Percentiles rank a stretch among this genome's conserved stretches.
These are phyloP conservation scores for Filosporella fistucella DNA, from an alignment of 495 filamentous ascomycete species.

Conservation along the genomic window DNA sequence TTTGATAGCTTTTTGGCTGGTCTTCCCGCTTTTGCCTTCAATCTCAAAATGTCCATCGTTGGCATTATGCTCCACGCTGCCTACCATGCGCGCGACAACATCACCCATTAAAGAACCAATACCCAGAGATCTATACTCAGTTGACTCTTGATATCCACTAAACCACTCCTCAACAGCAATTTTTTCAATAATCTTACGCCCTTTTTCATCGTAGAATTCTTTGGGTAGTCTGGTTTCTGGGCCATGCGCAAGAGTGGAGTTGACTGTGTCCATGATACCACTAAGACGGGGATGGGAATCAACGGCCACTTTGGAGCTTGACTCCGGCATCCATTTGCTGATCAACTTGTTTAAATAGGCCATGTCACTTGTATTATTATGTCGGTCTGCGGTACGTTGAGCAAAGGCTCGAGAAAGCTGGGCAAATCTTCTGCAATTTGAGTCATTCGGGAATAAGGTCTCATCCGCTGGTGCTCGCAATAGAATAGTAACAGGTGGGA, in stretches of 20 bases:
- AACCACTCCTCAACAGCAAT: slow-evolving; percentile 94
- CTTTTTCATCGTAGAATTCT: slow-evolving; percentile 84
- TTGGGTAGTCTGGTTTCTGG: slow-evolving; percentile 68
- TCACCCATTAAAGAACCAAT: slow-evolving; percentile 84
- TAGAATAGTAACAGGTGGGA: slow-evolving; percentile 71
- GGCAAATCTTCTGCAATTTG: slow-evolving; percentile 76
- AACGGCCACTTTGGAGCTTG: slow-evolving; percentile 63
- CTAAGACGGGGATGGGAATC: slow-evolving; percentile 79
- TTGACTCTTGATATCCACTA: slow-evolving; percentile 74
- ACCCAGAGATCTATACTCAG: slow-evolving; percentile 80
- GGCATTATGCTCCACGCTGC: slow-evolving; percentile 57
- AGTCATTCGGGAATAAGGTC: slow-evolving; percentile 88
- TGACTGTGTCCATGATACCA: slow-evolving; percentile 92
- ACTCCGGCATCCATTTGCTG: slow-evolving; percentile 78
- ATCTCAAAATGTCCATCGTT: slow-evolving; percentile 50
- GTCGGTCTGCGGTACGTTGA: slow-evolving; percentile 70
- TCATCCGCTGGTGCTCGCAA: slow-evolving; percentile 72
- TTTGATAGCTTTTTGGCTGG: slow-evolving; percentile 53
- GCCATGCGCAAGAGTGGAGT: slow-evolving; percentile 83
- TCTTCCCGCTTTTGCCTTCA: slow-evolving; percentile 32
- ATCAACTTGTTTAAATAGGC: slow-evolving; percentile 68
- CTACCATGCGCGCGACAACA: slow-evolving; percentile 71
- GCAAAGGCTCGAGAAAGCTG: slow-evolving; percentile 80
- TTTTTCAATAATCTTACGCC: slow-evolving; percentile 62
- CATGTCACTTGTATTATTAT: slow-evolving; percentile 82